A percentile compares a stretch with the other conserved stretches of the same genome.
phyloP scores from a whole-genome alignment of 305 asterid genomes.

The Fraxinus xanthoxyloides region DNA sequence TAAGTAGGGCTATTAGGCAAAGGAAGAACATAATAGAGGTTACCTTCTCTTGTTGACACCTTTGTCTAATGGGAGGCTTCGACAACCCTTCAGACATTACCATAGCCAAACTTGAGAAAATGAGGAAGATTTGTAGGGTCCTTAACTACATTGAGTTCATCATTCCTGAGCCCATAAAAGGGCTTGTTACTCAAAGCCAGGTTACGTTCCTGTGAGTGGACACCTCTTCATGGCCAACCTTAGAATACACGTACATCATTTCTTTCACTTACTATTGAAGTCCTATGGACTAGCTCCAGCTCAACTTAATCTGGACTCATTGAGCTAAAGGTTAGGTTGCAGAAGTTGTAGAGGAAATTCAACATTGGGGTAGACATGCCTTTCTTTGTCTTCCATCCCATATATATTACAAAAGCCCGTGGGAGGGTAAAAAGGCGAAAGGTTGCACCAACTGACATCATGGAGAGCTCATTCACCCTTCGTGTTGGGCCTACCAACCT shows the following conservation, averaged over 20 bases:
- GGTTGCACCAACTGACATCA: background rate
- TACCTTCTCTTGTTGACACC: background rate
- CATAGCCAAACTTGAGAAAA: background rate
- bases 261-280: background rate
- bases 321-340: background rate
- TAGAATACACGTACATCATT: background rate
- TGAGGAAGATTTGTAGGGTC: background rate
- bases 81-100: background rate
- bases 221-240: background rate
- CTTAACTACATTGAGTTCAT: background rate
- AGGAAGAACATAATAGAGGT: background rate
- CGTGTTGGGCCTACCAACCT: background rate
- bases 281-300: background rate
- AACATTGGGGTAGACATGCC: background rate
- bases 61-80: background rate
- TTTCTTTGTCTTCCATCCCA: background rate
- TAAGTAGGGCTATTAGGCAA: background rate
- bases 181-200: background rate
- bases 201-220: background rate
- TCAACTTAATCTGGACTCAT: background rate
- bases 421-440: background rate
- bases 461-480: background rate
- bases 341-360: background rate
- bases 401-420: background rate
- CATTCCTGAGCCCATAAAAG: background rate